These are phyloP conservation scores for Eutrema heterophyllum DNA, from an alignment of 345 rosid genomes.

Conservation along the genomic window DNA sequence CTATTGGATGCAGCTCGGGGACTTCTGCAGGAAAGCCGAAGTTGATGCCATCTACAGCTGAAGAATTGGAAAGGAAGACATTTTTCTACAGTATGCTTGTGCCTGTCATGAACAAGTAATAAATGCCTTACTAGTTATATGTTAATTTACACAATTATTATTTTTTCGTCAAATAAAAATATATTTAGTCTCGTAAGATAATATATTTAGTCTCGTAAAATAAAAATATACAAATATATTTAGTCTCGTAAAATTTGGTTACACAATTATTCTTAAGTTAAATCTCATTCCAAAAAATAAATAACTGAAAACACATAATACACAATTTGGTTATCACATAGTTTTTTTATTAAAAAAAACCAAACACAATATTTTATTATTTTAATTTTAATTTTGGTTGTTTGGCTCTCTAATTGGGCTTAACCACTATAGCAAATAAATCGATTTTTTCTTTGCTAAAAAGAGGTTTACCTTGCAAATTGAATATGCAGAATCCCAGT, in stretches of 20 bases:
- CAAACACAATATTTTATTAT: background rate
- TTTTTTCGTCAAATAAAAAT: background rate
- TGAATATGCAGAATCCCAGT: background rate
- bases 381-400: background rate
- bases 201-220: background rate
- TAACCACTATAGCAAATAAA: background rate
- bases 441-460: background rate
- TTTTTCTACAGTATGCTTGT: slow-evolving; percentile 91
- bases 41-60: slow-evolving; percentile 92
- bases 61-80: slow-evolving; percentile 83
- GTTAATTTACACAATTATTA: background rate
- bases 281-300: background rate
- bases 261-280: no score
- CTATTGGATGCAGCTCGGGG: slow-evolving; percentile 67
- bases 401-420: background rate
- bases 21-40: slow-evolving; percentile 92
- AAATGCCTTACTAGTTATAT: background rate
- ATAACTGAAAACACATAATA: background rate
- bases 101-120: slow-evolving; percentile 88
- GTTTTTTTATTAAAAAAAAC: background rate
- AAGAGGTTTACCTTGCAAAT: background rate
- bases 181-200: background rate
- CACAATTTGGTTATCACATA: background rate
- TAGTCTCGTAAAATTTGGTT: no score
- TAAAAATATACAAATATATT: no score